phyloP scores from a whole-genome alignment of 257 asterid genomes.

The Solanum pimpinellifolium region DNA sequence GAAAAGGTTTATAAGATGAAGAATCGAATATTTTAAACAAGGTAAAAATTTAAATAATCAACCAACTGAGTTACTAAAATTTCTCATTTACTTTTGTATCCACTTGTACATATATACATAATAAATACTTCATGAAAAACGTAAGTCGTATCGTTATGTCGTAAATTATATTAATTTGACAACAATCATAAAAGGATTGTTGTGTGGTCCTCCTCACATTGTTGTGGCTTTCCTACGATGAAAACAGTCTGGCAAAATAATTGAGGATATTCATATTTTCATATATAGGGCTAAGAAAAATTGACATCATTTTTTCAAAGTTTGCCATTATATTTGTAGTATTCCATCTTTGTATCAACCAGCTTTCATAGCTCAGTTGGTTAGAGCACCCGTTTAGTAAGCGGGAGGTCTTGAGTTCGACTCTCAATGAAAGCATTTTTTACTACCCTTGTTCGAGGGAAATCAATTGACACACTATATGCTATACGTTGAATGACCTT shows the following conservation, averaged over 20 bases:
- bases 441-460: too few species aligned
- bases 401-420: slow-evolving; percentile 39
- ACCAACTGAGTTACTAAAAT: background rate
- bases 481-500: too few species aligned
- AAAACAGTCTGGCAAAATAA: background rate
- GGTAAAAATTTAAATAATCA: background rate
- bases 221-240: too few species aligned
- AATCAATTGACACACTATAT: background rate
- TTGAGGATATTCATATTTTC: background rate
- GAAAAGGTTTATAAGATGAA: background rate
- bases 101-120: background rate
- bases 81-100: background rate
- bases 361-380: slow-evolving; percentile 9
- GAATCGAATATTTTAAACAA: background rate
- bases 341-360: background rate
- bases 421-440: slow-evolving; percentile 27
- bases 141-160: too few species aligned
- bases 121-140: too few species aligned
- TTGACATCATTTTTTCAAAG: too few species aligned
- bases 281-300: background rate
- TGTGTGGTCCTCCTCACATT: background rate
- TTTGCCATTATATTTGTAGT: too few species aligned
- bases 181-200: background rate
- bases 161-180: background rate
- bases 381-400: slow-evolving; percentile 42